These are phyloP conservation scores for Xylariales sp. DNA, from an alignment of 2,329 filamentous ascomycete genomes.

Conservation along the genomic window DNA sequence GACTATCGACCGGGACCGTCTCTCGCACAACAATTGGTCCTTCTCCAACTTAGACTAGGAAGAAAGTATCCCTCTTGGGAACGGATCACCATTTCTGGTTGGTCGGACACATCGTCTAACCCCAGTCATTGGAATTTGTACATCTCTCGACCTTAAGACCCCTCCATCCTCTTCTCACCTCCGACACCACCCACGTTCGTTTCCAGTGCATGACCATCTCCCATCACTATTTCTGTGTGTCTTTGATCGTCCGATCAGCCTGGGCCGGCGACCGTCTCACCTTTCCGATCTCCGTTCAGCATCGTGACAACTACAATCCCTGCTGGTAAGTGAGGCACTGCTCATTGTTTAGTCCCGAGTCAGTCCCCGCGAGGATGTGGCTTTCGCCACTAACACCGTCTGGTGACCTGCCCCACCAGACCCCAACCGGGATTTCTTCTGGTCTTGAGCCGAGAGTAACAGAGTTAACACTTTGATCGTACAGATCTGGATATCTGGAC, in stretches of 20 bases:
- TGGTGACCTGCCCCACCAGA: constrained; percentile 25
- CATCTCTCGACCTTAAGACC: background rate
- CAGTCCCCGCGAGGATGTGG: constrained; percentile 21
- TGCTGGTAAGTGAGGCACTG: constrained; percentile 10
- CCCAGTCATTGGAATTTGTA: background rate
- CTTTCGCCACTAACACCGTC: constrained; percentile 27
- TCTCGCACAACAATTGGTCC: constrained; percentile 1
- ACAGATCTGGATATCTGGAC: constrained; percentile 7
- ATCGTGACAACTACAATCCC: too few species aligned
- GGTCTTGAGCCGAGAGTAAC: constrained; percentile 17
- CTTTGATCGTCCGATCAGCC: background rate
- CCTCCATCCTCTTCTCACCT: background rate
- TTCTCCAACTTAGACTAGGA: background rate
- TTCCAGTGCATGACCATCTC: constrained; percentile 6
- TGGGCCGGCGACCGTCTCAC: constrained; percentile 8
- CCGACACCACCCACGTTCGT: too few species aligned
- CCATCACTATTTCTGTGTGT: background rate
- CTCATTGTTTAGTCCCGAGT: constrained; percentile 22
- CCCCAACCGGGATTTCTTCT: constrained; percentile 22
- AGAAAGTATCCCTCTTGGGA: background rate
- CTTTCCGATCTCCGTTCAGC: constrained; percentile 2
- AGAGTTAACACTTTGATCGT: constrained; percentile 17
- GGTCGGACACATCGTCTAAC: constrained; percentile 2
- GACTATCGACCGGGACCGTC: background rate
- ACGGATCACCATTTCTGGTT: constrained; percentile 9